Percentiles rank a stretch among this genome's conserved stretches.
Evolutionary conservation across 768 basidiomycete species (phyloP).

Genomic region (Amanita inopinata): DNA sequence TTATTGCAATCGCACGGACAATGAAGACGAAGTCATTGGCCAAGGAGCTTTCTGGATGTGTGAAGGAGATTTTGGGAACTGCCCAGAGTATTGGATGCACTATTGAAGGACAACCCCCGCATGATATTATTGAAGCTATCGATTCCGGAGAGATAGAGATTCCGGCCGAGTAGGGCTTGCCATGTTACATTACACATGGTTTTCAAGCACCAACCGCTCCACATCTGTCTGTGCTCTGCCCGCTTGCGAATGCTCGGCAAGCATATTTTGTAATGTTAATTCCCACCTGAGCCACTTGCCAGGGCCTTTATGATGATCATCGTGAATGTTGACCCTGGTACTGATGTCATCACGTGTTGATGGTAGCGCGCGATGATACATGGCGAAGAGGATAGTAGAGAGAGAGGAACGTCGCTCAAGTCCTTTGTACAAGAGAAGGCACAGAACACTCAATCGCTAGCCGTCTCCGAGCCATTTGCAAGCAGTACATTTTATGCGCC

Average conservation of each 20-base stretch:
- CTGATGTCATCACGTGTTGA: too few relatives aligned
- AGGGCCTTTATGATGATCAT: too few relatives aligned
- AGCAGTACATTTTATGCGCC: too few relatives aligned
- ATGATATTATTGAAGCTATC: constrained; percentile 87
- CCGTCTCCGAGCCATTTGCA: too few relatives aligned
- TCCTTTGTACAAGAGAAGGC: too few relatives aligned
- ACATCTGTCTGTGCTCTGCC: neutral
- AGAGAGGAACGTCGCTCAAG: too few relatives aligned
- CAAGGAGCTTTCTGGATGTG: constrained; percentile 80
- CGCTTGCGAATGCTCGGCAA: neutral
- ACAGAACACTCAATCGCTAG: too few relatives aligned
- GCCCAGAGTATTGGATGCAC: constrained; percentile 97
- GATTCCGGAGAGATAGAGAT: constrained; percentile 79
- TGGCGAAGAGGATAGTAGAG: too few relatives aligned
- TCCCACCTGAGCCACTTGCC: too few relatives aligned
- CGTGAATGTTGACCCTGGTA: too few relatives aligned
- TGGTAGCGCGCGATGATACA: too few relatives aligned
- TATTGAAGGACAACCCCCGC: constrained; percentile 85
- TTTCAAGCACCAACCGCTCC: constrained; percentile 10
- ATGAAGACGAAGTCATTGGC: constrained; percentile 93
- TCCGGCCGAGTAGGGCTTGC: constrained; percentile 65
- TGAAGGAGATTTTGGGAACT: constrained; percentile 97
- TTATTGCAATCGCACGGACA: constrained; percentile 90
- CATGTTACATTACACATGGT: constrained; percentile 19
- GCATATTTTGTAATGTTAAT: too few relatives aligned